phyloP scores from a whole-genome alignment of 768 basidiomycete genomes.

The Lentinula guzmanii region DNA sequence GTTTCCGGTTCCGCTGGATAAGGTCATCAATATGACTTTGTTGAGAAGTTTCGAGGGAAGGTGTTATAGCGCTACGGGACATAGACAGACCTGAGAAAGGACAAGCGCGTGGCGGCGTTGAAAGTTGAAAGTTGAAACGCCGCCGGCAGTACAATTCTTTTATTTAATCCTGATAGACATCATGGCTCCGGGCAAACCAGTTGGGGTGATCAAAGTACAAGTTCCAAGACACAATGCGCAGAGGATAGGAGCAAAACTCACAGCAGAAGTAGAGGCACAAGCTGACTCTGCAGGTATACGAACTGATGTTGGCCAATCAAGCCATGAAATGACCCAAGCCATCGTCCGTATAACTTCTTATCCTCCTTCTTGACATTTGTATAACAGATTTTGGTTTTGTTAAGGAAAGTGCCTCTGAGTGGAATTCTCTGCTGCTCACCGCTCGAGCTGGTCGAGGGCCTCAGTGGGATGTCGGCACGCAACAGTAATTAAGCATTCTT shows the following conservation, averaged over 20 bases:
- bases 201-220: conserved; percentile 51
- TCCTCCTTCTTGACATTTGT: not conserved
- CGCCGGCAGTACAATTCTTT: not conserved
- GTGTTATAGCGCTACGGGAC: conserved; percentile 10
- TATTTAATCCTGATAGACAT: not conserved
- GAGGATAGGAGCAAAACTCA: conserved; percentile 58
- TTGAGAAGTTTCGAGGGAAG: conserved; percentile 47
- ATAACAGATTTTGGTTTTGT: not conserved
- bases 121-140: conserved; percentile 8
- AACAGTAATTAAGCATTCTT: conserved; percentile 51
- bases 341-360: conserved; percentile 42
- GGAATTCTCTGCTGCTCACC: conserved; percentile 76
- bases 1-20: conserved; percentile 58
- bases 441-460: conserved; percentile 80
- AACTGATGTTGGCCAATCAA: conserved; percentile 60
- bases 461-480: conserved; percentile 84
- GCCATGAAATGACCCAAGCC: conserved; percentile 57
- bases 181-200: conserved; percentile 61
- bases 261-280: conserved; percentile 48
- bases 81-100: not conserved
- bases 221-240: conserved; percentile 77
- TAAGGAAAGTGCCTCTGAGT: conserved; percentile 73
- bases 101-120: not conserved
- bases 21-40: conserved; percentile 70
- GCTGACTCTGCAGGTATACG: conserved; percentile 42